Base-by-base conservation (phyloP, 257 asterid species). In the Parsonsia alboflavescens region DNA sequence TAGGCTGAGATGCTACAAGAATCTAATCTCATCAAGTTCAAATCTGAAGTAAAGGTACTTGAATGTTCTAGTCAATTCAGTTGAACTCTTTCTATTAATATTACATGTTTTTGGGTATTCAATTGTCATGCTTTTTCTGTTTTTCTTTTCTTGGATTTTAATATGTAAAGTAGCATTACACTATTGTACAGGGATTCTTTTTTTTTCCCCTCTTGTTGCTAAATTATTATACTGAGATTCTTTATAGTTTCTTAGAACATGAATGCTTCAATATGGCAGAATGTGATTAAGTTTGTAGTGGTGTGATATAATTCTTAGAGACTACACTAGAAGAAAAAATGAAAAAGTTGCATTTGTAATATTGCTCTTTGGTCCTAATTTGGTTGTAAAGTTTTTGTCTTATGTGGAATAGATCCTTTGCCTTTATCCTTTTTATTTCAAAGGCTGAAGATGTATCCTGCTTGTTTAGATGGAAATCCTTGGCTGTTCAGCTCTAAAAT, bases 21-120 rank as follows among this genome's bases (percentile, higher is more conserved):
- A 73, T 76, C 90, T 56, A 84, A 77, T 71, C 80, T 86, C 70
- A 72, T 86, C 78, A 87, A 77, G 80, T 89, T 89, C 76, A 84
- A 82, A 80, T 86, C 90, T 21, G 89, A 86, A 73, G 81, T 87
- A 33, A 80, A 85, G 90, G 95, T 89, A 83, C 19, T 69, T 28
- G 33, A 39, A 61, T 7, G 41, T 26, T 59, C 30, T 59, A 11
- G 66, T 26, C 42, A 59, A 5, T 59, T 26, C 66, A 26, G 21
- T 12, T 10, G 39, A 5, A 57, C 10, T 26, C 36, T 59, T 59
- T 59, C 10, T 22, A 6, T 57, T 0, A 24, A 59, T 26, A 59
- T 39, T 39, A 59, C 26, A 54, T n/a, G 1, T n/a, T 56, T 9
- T 56, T 22, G 11, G 50, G 65, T 24, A 58, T 24, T 58, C 66